These are phyloP conservation scores for Colletotrichum tropicale DNA, from an alignment of 2,329 filamentous ascomycete species.

Conservation along the genomic window DNA sequence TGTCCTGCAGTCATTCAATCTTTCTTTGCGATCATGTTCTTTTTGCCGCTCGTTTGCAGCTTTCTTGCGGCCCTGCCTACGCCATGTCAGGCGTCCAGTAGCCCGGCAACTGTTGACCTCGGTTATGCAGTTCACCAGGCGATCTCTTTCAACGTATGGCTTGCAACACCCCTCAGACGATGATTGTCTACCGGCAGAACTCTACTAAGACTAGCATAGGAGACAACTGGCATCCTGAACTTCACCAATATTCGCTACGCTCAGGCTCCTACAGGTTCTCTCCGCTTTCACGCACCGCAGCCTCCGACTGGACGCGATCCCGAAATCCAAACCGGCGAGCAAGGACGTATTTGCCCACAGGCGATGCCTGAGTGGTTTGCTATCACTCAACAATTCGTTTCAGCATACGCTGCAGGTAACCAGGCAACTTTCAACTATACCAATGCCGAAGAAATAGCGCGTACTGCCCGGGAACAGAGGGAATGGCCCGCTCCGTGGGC, in stretches of 20 bases:
- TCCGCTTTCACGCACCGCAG: conserved; percentile 71
- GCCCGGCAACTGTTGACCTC: background rate
- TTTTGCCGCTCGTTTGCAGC: background rate
- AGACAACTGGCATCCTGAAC: conserved; percentile 15
- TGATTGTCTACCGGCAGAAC: background rate
- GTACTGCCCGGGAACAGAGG: background rate
- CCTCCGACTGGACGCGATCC: background rate
- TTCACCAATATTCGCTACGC: conserved; percentile 65
- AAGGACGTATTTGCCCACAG: background rate
- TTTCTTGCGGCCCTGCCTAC: background rate
- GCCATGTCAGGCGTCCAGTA: background rate
- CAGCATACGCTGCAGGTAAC: background rate
- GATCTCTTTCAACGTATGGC: background rate
- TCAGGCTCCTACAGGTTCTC: conserved; percentile 65
- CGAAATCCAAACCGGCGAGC: background rate
- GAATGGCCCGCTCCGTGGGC: background rate
- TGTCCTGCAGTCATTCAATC: background rate
- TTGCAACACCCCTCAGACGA: background rate
- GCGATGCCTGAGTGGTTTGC: background rate
- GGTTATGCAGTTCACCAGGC: background rate
- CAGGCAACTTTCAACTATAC: background rate
- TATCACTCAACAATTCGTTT: background rate
- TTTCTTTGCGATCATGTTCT: background rate
- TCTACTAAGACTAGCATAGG: background rate
- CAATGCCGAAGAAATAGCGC: background rate